Evolutionary conservation across 2,329 filamentous ascomycete genomes (phyloP).

Genomic region (Onygena corvina): DNA sequence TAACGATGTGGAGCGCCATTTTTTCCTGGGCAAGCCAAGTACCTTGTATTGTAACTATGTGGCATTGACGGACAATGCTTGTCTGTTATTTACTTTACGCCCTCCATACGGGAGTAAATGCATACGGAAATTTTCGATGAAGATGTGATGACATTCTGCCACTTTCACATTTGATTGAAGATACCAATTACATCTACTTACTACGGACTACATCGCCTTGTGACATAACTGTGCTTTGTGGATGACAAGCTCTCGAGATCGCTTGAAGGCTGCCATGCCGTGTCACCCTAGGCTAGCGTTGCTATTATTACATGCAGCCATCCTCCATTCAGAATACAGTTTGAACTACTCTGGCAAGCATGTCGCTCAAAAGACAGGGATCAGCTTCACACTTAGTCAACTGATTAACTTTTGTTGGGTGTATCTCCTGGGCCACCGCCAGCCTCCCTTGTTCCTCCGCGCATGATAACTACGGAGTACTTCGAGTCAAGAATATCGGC

Average conservation of each 20-base stretch:
- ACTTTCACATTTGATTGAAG: no score
- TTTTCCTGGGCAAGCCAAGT: background rate
- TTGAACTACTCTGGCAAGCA: background rate
- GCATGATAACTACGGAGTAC: background rate
- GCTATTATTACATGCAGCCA: slow-evolving; percentile 1
- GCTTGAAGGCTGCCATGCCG: background rate
- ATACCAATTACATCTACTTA: no score
- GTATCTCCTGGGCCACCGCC: background rate
- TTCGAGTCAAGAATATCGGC: slow-evolving; percentile 1
- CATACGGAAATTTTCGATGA: no score
- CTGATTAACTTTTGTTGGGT: background rate
- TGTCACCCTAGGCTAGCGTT: background rate
- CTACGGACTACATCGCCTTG: background rate
- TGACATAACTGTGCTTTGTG: background rate
- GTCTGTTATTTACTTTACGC: no score
- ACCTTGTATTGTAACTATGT: background rate
- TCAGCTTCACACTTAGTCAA: background rate
- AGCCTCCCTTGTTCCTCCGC: background rate
- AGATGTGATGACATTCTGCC: no score
- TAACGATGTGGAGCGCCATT: background rate
- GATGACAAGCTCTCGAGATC: no score
- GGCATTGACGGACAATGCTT: no score
- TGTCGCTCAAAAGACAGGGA: background rate
- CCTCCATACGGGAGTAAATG: no score
- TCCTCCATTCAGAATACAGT: background rate